Percentiles rank a stretch among this genome's conserved stretches.
Evolutionary conservation across 768 basidiomycete genomes (phyloP).

Genomic region (Suillus brevipes): DNA sequence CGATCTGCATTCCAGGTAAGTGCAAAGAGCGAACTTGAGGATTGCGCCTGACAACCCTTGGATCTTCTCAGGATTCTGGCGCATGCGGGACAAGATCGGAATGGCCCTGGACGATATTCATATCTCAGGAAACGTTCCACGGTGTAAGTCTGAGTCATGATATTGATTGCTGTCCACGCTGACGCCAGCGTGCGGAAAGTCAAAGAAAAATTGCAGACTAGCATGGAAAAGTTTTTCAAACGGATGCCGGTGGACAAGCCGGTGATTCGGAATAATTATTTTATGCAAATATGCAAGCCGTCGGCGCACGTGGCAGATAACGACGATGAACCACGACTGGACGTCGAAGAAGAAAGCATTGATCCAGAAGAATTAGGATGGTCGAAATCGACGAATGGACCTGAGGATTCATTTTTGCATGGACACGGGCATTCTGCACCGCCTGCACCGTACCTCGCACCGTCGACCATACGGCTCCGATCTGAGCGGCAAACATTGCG

Average conservation of each 20-base stretch:
- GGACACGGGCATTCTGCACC: conserved; percentile 28
- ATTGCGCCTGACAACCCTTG: not conserved
- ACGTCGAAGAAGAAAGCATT: conserved; percentile 20
- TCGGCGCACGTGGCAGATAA: conserved; percentile 8
- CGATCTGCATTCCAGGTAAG: conserved; percentile 63
- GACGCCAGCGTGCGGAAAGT: conserved; percentile 37
- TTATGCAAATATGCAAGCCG: conserved; percentile 41
- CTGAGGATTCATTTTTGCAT: conserved; percentile 47
- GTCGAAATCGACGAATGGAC: conserved; percentile 54
- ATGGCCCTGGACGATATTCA: conserved; percentile 73
- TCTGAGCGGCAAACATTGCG: conserved; percentile 68
- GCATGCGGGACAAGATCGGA: conserved; percentile 75
- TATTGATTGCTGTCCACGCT: not conserved
- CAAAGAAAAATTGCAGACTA: conserved; percentile 58
- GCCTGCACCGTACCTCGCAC: conserved; percentile 24
- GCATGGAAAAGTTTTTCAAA: conserved; percentile 71
- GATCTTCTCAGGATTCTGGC: conserved; percentile 62
- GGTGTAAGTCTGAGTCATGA: conserved; percentile 46
- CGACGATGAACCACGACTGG: conserved; percentile 5
- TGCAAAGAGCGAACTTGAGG: conserved; percentile 6
- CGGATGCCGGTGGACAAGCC: conserved; percentile 67
- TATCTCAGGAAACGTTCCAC: conserved; percentile 66
- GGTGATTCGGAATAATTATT: conserved; percentile 71
- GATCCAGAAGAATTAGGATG: conserved; percentile 71
- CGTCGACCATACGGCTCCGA: conserved; percentile 52